These are phyloP conservation scores for Erodium chrysanthum DNA, from an alignment of 441 rosid species.

Conservation along the genomic window DNA sequence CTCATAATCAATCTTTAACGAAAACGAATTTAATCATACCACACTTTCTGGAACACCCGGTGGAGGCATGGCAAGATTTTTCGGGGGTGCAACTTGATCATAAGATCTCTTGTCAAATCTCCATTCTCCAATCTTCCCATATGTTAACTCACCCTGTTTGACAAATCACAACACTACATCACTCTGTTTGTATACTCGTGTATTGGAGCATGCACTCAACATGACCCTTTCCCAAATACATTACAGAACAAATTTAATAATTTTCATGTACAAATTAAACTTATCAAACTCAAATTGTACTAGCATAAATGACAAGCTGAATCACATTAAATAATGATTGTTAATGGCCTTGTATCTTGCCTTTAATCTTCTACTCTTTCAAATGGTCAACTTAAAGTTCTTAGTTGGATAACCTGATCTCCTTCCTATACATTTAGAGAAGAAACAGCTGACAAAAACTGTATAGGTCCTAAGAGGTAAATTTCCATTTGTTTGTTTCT, in stretches of 20 bases:
- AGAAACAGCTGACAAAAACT: neutral
- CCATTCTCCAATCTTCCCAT: slow-evolving; percentile 94
- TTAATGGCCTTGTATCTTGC: neutral
- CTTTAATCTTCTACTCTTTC: neutral
- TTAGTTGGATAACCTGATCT: neutral
- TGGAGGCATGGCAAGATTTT: slow-evolving; percentile 85
- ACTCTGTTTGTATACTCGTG: neutral
- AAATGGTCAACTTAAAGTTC: neutral
- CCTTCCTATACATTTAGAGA: neutral
- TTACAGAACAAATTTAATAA: too few relatives aligned
- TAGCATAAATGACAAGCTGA: too few relatives aligned
- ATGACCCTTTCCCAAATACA: too few relatives aligned
- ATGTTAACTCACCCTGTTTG: slow-evolving; percentile 79
- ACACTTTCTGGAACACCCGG: slow-evolving; percentile 84
- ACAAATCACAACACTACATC: too few relatives aligned
- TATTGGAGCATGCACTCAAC: neutral
- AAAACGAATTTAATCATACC: slow-evolving; percentile 39
- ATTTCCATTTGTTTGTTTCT: neutral
- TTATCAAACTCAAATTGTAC: too few relatives aligned
- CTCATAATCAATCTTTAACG: neutral
- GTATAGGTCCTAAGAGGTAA: neutral
- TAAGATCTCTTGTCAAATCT: slow-evolving; percentile 90
- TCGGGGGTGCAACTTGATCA: slow-evolving; percentile 49
- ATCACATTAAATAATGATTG: too few relatives aligned
- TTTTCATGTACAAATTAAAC: too few relatives aligned